Conservation (phyloP, 2,329 filamentous ascomycete species). For the Nothomitra cinnamomea region DNA sequence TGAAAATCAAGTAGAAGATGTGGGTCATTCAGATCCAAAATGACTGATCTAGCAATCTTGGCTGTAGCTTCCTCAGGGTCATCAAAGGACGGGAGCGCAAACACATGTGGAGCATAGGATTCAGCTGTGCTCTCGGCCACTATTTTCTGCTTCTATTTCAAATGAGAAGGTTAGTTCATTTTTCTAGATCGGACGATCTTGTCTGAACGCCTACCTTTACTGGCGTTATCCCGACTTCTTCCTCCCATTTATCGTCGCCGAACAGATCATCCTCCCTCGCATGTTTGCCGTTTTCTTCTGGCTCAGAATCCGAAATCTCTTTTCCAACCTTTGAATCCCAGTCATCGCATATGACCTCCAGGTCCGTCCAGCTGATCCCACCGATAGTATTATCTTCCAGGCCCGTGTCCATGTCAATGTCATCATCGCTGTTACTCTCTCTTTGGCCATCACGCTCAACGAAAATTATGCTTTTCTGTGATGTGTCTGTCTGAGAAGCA, state of each 20-base stretch:
- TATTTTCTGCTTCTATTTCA: constrained; percentile 47
- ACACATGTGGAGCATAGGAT: constrained; percentile 33
- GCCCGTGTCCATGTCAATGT: constrained; percentile 32
- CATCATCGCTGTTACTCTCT: constrained; percentile 30
- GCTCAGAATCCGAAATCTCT: neutral
- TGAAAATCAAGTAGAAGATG: constrained; percentile 68
- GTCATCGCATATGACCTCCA: constrained; percentile 72
- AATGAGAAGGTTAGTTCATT: constrained; percentile 18
- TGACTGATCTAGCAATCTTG: constrained; percentile 58
- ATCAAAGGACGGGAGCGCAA: constrained; percentile 56
- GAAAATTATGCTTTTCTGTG: constrained; percentile 38
- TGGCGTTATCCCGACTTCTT: constrained; percentile 17
- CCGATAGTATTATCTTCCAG: constrained; percentile 49
- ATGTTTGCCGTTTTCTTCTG: constrained; percentile 15
- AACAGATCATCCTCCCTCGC: constrained; percentile 44
- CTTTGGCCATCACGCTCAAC: constrained; percentile 24
- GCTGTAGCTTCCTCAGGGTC: constrained; percentile 60
- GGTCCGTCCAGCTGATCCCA: constrained; percentile 61
- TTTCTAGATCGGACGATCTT: neutral
- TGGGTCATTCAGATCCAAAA: constrained; percentile 76
- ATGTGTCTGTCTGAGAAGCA: constrained; percentile 26
- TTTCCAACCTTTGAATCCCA: constrained; percentile 38
- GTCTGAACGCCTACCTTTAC: constrained; percentile 1
- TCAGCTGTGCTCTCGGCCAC: constrained; percentile 27
- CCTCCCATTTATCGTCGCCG: constrained; percentile 30